Percentiles rank a stretch among this genome's conserved stretches.
phyloP scores from a whole-genome alignment of 306 rosid species.

The Casuarina cunninghamiana region DNA sequence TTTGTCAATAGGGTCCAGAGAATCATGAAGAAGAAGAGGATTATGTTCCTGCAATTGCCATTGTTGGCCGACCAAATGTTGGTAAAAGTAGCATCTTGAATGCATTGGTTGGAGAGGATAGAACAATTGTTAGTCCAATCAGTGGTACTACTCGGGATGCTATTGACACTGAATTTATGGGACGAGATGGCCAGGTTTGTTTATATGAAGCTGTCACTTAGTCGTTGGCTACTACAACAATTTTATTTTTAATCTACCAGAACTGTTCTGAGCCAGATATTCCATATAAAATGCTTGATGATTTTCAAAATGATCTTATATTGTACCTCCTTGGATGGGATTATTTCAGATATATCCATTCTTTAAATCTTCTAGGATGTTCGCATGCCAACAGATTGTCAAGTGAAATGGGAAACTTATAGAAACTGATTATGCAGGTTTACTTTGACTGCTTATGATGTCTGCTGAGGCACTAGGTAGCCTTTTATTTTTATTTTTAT shows the following conservation, averaged over 20 bases:
- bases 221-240: neutral
- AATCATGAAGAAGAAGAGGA: conserved; percentile 57
- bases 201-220: conserved; percentile 14
- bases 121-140: conserved; percentile 97
- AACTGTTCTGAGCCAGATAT: neutral
- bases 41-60: conserved; percentile 86
- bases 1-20: conserved; percentile 45
- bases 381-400: neutral
- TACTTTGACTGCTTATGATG: neutral
- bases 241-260: neutral
- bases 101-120: conserved; percentile 91
- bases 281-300: neutral
- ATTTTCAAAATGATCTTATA: neutral
- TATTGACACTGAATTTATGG: conserved; percentile 87
- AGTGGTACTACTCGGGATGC: conserved; percentile 99
- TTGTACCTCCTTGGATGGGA: neutral
- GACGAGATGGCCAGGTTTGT: conserved; percentile 90
- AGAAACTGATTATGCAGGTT: neutral
- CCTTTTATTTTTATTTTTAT: neutral
- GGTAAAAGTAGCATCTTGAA: conserved; percentile 98
- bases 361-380: neutral
- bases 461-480: neutral
- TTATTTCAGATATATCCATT: neutral
- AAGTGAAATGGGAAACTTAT: neutral
- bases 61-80: conserved; percentile 99